Conservation (phyloP, 176 grass and related monocot genomes). For the Leersia perrieri region DNA sequence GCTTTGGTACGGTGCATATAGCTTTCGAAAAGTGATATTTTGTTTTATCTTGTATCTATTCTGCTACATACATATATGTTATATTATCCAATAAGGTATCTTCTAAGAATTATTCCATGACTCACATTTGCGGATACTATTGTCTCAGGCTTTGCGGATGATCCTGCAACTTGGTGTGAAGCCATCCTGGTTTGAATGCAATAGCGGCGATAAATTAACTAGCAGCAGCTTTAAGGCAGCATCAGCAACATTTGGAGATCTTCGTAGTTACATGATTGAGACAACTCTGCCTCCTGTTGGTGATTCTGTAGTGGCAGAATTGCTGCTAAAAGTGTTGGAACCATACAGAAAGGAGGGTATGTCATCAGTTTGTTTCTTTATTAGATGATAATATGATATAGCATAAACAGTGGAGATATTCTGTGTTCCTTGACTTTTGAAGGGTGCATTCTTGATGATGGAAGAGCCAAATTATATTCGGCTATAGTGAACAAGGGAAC, state of each 20-base stretch:
- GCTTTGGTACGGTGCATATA: constrained; percentile 67
- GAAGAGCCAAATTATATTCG: constrained; percentile 80
- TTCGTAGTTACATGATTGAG: constrained; percentile 94
- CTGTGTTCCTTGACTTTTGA: constrained; percentile 36
- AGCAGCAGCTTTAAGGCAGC: constrained; percentile 43
- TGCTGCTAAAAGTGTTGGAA: constrained; percentile 93
- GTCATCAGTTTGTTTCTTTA: constrained; percentile 2
- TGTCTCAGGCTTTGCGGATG: constrained; percentile 77
- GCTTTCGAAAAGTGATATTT: neutral
- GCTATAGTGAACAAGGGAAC: constrained; percentile 65
- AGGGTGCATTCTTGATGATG: constrained; percentile 98
- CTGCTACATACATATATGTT: constrained; percentile 8
- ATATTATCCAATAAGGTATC: constrained; percentile 3
- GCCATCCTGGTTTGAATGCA: constrained; percentile 84
- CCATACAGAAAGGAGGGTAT: constrained; percentile 91
- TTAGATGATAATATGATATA: constrained; percentile 17
- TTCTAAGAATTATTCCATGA: neutral
- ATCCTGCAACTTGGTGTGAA: constrained; percentile 95
- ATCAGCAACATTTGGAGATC: constrained; percentile 52
- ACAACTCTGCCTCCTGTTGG: constrained; percentile 79
- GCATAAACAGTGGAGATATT: neutral
- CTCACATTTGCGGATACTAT: neutral
- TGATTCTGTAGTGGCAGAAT: constrained; percentile 83
- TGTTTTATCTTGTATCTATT: constrained; percentile 11
- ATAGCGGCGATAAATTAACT: constrained; percentile 30